Evolutionary conservation across 2,329 filamentous ascomycete genomes (phyloP), one percentile per base, ranked within the genome.

Genomic region (Pestalotiopsis sp.): DNA sequence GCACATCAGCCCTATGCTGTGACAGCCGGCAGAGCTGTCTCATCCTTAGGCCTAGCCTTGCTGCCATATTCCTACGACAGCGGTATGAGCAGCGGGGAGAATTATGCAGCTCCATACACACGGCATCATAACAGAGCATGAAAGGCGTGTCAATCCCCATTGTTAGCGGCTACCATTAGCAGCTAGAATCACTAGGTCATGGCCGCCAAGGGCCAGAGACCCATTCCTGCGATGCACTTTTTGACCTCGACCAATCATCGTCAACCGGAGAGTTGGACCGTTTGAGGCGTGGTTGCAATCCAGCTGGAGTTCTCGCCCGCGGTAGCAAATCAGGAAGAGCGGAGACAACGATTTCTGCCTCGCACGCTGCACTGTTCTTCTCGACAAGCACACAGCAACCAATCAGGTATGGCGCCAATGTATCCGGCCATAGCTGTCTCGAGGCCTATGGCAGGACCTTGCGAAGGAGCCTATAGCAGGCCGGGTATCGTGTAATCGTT

Each of bases 311-410:
- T 17, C 27, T 23, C 11, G 57, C 57, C 13, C 13, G 23, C 27
- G 20, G 25, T 27, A 27, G 23, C 20, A 27, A 59, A 23, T 59
- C 31, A 36, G 23, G 4, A 36, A 17, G 25, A 59, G 57, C 27
- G 57, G 57, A 27, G 23, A 59, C 27, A 27, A 59, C 23, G 13
- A 20, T 59, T 27, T 59, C 57, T 59, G 27, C 57, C 57, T 27
- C 4, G 27, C 59, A 41, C n/a, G 59, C 59, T 62, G 59, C 59
- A 62, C 14, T 62, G 59, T 17, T 39, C 59, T 62, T 62, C 59
- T 62, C n/a, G 59, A 62, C 59, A 62, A 39, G 59, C n/a, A 17
- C 59, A 62, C 17, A 36, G 6, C 27, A 62, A 5, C 25, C 25
- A 20, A 62, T 38, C 12, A 62, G 9, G 9, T 59, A 14, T 39